Evolutionary conservation across 225 moss, liverwort and hornwort genomes (phyloP), one percentile per base, ranked within the genome.

Genomic region (Pseudoscleropodium purum): DNA sequence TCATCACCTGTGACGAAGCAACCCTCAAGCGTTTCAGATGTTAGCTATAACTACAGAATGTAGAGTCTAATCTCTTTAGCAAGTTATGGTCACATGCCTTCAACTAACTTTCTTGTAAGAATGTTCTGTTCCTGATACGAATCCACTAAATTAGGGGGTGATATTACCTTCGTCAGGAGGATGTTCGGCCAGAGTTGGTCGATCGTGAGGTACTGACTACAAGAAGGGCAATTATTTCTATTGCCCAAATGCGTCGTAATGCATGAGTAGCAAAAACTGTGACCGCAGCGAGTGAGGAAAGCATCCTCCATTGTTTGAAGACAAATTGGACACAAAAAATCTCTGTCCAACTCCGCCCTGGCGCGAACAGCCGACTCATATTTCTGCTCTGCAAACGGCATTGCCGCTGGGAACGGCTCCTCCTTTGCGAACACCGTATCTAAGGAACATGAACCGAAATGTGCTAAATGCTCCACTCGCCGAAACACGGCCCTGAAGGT

Each of bases 291-390:
- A 39, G 97, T 98, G 85, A 97, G 89, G 87, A 98, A 98, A 61
- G 94, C 96, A 78, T 97, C 97, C 86, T 95, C 94, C 94, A 98
- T 96, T 9, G 95, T 94, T 89, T 96, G 95, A 30, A 98, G 91
- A 92, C 98, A 98, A 88, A 98, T 98, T 54, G 98, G 95, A 84
- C 98, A 98, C 21, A 95, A 87, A 89, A 98, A 97, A 89, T 98
- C 98, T 89, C 91, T 97, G 88, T 98, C 98, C 83, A 95, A 31
- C 37, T 94, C 91, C 51, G 83, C 73, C 87, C 90, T 95, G 68
- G 90, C 90, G 56, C 90, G 91, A 20, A 91, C 45, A 79, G 91
- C 95, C 72, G 84, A 85, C 43, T 94, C 92, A 57, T 92, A 94
- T 84, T 92, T 94, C 76, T 88, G 91, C 36, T 96, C 96, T 41